Conservation (phyloP, 2,329 filamentous ascomycete genomes). For the Pseudogymnoascus sp. region DNA sequence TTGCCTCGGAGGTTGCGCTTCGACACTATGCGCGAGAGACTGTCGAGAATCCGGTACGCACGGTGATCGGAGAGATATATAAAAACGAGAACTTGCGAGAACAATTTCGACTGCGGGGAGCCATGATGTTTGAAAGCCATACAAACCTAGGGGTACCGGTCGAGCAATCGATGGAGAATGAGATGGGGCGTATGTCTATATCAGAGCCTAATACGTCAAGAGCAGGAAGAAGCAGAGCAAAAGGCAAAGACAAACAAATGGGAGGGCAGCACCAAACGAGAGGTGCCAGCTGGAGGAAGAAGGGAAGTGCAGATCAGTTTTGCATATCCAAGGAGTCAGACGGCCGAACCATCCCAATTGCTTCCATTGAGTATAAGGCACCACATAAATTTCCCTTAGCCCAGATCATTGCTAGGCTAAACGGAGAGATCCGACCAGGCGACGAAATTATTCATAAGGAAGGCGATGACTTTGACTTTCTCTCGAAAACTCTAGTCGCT, state of each 20-base stretch:
- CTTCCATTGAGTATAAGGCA: constrained; percentile 33
- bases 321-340: background rate
- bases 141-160: constrained; percentile 25
- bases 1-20: constrained; percentile 31
- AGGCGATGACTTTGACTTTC: background rate
- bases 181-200: background rate
- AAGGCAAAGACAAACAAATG: background rate
- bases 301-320: background rate
- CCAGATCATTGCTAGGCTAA: constrained; percentile 22
- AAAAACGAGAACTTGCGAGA: constrained; percentile 23
- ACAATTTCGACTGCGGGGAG: constrained; percentile 27
- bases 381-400: constrained; percentile 30
- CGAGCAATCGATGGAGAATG: constrained; percentile 13
- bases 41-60: constrained; percentile 31
- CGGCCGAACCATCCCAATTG: background rate
- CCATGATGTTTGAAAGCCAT: constrained; percentile 32
- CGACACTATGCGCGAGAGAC: constrained; percentile 28
- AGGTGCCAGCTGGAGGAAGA: background rate
- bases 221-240: background rate
- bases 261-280: background rate
- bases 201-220: background rate
- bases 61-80: constrained; percentile 25
- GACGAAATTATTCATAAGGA: constrained; percentile 16
- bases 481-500: background rate
- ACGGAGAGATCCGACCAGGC: constrained; percentile 19